These are phyloP conservation scores for Candida neerlandica DNA, from an alignment of 1,139 yeast genomes.

Conservation along the genomic window DNA sequence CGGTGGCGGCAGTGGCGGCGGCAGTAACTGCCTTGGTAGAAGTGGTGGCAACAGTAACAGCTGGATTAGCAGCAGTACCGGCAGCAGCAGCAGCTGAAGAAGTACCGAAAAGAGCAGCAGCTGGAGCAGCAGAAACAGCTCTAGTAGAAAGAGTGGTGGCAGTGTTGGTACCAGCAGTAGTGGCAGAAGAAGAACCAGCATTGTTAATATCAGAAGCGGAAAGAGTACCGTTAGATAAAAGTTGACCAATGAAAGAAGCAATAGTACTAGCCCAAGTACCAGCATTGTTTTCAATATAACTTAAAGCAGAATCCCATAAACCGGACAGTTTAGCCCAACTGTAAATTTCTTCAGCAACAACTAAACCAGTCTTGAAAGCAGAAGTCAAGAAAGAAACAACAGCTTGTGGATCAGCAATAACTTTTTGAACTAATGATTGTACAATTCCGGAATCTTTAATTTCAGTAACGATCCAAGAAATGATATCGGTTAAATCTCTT, in stretches of 20 bases:
- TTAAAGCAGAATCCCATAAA: conserved; percentile 33
- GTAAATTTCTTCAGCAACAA: conserved; percentile 38
- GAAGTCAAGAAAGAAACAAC: conserved; percentile 36
- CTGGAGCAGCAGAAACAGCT: conserved; percentile 17
- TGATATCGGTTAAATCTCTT: conserved; percentile 39
- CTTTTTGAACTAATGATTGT: conserved; percentile 26
- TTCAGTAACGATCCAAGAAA: conserved; percentile 29
- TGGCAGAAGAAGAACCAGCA: conserved; percentile 24
- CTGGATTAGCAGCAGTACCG: not conserved
- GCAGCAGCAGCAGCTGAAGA: conserved; percentile 10
- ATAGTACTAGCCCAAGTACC: conserved; percentile 33
- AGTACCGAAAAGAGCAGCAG: conserved; percentile 8
- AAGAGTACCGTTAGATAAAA: conserved; percentile 25
- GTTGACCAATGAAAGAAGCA: conserved; percentile 28
- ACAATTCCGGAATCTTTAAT: conserved; percentile 43
- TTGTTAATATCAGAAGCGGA: conserved; percentile 30
- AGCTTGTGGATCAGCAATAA: conserved; percentile 40
- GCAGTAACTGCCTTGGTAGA: too few relatives aligned
- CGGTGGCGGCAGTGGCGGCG: conserved; percentile 1
- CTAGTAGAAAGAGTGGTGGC: conserved; percentile 14
- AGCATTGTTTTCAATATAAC: conserved; percentile 34
- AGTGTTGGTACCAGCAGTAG: conserved; percentile 18
- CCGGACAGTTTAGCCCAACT: conserved; percentile 45
- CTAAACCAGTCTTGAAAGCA: conserved; percentile 38
- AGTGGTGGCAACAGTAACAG: conserved; percentile 6